Conservation (phyloP, 257 asterid species). For the Nicotiana sylvestris region DNA sequence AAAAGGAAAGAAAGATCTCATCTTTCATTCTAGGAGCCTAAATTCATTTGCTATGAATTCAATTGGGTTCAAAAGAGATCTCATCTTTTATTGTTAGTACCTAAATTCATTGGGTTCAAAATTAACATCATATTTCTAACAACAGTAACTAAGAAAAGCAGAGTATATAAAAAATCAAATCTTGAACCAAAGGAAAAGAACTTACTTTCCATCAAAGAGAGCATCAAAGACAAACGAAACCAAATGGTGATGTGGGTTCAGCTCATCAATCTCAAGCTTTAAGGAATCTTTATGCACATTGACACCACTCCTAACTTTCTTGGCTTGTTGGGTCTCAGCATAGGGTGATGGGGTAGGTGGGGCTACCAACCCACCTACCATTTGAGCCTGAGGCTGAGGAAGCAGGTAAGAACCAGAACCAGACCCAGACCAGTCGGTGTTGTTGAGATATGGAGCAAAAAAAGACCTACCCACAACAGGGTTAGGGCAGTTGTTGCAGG, state of each 20-base stretch:
- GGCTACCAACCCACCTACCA: constrained; percentile 27
- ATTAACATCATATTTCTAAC: background rate
- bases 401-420: constrained; percentile 26
- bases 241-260: constrained; percentile 43
- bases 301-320: constrained; percentile 53
- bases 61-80: background rate
- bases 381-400: constrained; percentile 14
- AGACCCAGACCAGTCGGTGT: constrained; percentile 23
- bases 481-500: constrained; percentile 35
- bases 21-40: background rate
- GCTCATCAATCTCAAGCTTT: constrained; percentile 47
- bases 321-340: constrained; percentile 38
- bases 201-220: constrained; percentile 55
- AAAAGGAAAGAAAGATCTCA: background rate
- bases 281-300: constrained; percentile 60
- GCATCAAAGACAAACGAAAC: constrained; percentile 64
- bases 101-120: background rate
- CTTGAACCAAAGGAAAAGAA: background rate
- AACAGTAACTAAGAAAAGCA: background rate
- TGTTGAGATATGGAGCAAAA: constrained; percentile 24
- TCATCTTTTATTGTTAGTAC: background rate
- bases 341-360: constrained; percentile 23
- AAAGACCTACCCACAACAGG: constrained; percentile 45
- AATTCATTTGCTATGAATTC: background rate
- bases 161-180: background rate